Base-by-base conservation (phyloP, 208 protist species). In the Trypanosomatidae sp. region DNA sequence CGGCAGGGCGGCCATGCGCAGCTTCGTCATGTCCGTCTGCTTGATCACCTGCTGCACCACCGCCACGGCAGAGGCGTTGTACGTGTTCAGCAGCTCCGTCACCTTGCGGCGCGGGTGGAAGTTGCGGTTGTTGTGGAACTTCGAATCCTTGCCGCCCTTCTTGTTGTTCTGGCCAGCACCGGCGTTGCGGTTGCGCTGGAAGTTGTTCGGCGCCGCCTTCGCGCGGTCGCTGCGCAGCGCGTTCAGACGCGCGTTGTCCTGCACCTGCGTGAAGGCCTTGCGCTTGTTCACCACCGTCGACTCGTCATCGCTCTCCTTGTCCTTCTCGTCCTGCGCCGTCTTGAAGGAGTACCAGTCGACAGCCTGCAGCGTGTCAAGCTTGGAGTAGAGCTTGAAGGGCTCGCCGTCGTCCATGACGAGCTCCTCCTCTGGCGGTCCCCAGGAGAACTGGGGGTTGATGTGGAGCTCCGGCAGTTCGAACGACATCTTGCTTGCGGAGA, bases 361-460 rank as follows among this genome's bases (percentile, higher is more conserved):
- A 0, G 84, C 77, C 25, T 62, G 41, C 25, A 94, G 73, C 17
- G 74, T 43, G 62, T 92, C 86, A 1, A 44, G 67, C 79, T 95
- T 95, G 50, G 86, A 85, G 79, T 91, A 94, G 12, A 93, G 81
- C 66, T 82, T 64, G 50, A 94, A 88, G 12, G 77, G 60, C 60
- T 82, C 67, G 7, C 83, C 86, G 44, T 91, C 90, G 25, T 74
- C 76, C 55, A 93, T 56, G 55, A 82, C 77, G 64, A 94, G 87
- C 85, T 95, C 89, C 56, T 76, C 84, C 73, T 68, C 81, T 50
- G 92, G 92, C 12, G 92, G 92, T 15, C 92, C 92, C 92, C 92
- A 97, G 44, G 85, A 74, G 69, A 91, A 92, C 59, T 80, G 81
- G 47, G 83, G 77, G 70, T 87, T 91, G 46, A 93, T 79, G 80